phyloP scores from a whole-genome alignment of 495 filamentous ascomycete species.

The Daldinia decipiens region DNA sequence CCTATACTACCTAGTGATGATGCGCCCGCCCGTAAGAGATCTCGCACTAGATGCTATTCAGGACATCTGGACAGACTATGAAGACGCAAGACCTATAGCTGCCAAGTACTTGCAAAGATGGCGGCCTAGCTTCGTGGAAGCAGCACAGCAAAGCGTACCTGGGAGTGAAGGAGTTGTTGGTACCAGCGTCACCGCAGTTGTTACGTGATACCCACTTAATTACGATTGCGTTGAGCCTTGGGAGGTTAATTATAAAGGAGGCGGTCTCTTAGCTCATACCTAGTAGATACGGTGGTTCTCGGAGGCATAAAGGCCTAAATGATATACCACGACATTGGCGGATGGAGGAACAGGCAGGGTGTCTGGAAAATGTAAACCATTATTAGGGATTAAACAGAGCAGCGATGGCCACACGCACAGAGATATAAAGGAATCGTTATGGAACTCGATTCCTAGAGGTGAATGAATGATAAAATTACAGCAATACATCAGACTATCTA shows the following conservation, averaged over 20 bases:
- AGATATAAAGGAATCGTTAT: not conserved
- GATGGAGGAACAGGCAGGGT: constrained; percentile 1
- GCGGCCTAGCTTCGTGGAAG: constrained; percentile 61
- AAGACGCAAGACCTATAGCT: constrained; percentile 64
- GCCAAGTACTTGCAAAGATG: constrained; percentile 64
- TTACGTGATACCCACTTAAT: constrained; percentile 36
- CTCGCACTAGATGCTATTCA: constrained; percentile 84
- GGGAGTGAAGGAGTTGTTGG: constrained; percentile 23
- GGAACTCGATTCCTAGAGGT: not conserved
- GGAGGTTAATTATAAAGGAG: not conserved
- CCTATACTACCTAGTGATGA: constrained; percentile 79
- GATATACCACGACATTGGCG: constrained; percentile 8
- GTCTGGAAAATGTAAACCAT: constrained; percentile 2
- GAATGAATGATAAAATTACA: constrained; percentile 1
- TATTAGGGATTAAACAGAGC: constrained; percentile 4
- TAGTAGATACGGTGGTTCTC: constrained; percentile 1
- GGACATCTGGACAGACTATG: constrained; percentile 83
- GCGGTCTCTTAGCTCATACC: constrained; percentile 2
- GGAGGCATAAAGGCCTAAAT: not conserved
- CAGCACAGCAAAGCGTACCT: constrained; percentile 40
- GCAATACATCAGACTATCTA: not conserved
- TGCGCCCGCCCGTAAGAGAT: constrained; percentile 83
- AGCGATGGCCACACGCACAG: not conserved
- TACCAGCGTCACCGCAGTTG: constrained; percentile 23
- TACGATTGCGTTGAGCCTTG: constrained; percentile 10